phyloP scores from a whole-genome alignment of 2,329 filamentous ascomycete genomes.

The Pseudogymnoascus sp. region DNA sequence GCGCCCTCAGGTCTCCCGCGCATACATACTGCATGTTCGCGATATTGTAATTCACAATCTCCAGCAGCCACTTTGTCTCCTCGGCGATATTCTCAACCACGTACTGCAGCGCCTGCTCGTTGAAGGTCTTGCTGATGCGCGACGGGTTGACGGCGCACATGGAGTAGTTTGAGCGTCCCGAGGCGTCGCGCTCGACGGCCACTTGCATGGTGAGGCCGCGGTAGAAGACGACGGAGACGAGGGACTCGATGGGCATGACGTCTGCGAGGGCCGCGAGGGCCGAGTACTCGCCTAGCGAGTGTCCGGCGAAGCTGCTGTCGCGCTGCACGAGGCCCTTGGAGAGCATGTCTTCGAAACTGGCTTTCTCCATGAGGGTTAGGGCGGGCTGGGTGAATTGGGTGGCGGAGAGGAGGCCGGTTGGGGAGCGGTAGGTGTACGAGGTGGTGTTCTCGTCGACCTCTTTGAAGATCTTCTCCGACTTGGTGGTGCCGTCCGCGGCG shows the following conservation, averaged over 20 bases:
- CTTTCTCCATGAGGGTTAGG: constrained; percentile 98
- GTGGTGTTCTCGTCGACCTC: constrained; percentile 87
- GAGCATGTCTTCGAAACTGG: constrained; percentile 98
- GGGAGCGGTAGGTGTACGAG: constrained; percentile 95
- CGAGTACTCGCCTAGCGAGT: constrained; percentile 97
- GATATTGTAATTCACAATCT: constrained; percentile 97
- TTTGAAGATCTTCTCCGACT: constrained; percentile 99
- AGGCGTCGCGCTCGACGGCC: constrained; percentile 89
- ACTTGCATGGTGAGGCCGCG: constrained; percentile 99
- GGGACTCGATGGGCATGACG: constrained; percentile 98
- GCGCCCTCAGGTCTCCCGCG: constrained; percentile 60
- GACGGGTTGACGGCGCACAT: constrained; percentile 99
- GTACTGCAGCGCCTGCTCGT: constrained; percentile 92
- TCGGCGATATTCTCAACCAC: constrained; percentile 93
- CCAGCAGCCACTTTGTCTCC: constrained; percentile 87
- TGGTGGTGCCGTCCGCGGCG: constrained; percentile 80
- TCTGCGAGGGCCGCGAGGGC: constrained; percentile 92
- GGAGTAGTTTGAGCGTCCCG: constrained; percentile 92
- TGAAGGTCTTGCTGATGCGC: constrained; percentile 97
- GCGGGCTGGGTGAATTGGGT: constrained; percentile 98
- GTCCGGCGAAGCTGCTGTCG: constrained; percentile 94
- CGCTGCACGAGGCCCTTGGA: constrained; percentile 91
- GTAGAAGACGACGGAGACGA: constrained; percentile 99
- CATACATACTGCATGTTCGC: constrained; percentile 71
- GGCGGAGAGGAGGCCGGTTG: constrained; percentile 86